Evolutionary conservation across 2,329 filamentous ascomycete genomes (phyloP), one percentile per base, ranked within the genome.

Genomic region (Raffaelea deltoideospora): DNA sequence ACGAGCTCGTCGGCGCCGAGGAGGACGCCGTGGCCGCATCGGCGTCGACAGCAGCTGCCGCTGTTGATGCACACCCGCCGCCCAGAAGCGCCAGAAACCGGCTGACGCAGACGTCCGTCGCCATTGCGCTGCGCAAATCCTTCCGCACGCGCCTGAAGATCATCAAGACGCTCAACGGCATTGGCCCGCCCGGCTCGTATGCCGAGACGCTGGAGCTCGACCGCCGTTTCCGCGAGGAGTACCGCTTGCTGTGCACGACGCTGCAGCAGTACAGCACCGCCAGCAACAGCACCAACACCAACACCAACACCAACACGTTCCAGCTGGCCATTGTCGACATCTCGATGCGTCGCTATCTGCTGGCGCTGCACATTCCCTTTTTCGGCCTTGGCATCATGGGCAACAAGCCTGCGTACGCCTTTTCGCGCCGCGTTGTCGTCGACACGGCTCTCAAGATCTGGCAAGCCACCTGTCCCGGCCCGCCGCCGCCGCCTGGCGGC

Each of bases 351-450:
- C 60, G 60, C 15, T 64, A 58, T 42, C 59, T 67, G 43, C 55
- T 75, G 14, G 59, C 62, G 0, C 58, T 78, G 0, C 72, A 78
- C 41, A 61, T 67, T 15, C 63, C 63, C 0, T 63, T 64, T 51
- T 57, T 67, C 17, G 41, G 41, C 17, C 47, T 50, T 9, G 53
- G 55, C 10, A 59, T 65, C 0, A 52, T 59, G 5, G 50, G 60
- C 64, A 0, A n/a, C n/a, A n/a, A n/a, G n/a, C n/a, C 23, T 13
- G 53, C 56, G 1, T 70, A 64, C 41, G 66, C 66, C 45, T 72
- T 65, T 48, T 69, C 67, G 0, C 59, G 64, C 8, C 67, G 68
- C 39, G 59, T 67, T 31, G 58, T 56, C 18, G 51, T 65, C 10
- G 63, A 67, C 44, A 52, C 48, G 2, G 44, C 51, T 0, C 33